Evolutionary conservation across 306 rosid species (phyloP).

Genomic region (Vigna angularis): DNA sequence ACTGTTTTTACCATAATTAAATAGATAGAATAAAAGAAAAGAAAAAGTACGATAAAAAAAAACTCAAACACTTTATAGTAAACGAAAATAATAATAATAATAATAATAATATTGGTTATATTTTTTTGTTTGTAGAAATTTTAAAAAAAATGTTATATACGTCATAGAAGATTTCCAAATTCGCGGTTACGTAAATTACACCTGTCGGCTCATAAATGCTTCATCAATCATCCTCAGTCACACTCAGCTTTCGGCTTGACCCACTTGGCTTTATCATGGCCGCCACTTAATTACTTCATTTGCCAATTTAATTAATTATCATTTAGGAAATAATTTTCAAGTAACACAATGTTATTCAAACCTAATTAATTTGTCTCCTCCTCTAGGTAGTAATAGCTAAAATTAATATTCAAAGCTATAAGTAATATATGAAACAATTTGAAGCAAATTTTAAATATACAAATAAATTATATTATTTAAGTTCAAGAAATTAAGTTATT

Average conservation of each 20-base stretch:
- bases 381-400: background rate
- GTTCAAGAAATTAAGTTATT: background rate
- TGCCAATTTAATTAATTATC: background rate
- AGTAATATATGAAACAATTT: background rate
- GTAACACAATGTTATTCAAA: background rate
- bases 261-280: constrained; percentile 23
- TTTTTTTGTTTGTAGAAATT: background rate
- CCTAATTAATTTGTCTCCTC: background rate
- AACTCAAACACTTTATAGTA: background rate
- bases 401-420: background rate
- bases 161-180: constrained; percentile 5
- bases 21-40: background rate
- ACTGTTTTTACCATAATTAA: background rate
- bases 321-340: background rate
- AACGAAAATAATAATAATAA: background rate
- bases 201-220: background rate
- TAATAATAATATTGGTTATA: background rate
- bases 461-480: background rate
- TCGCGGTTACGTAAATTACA: background rate
- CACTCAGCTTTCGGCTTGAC: constrained; percentile 4
- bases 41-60: background rate
- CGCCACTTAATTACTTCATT: constrained; percentile 25
- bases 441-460: background rate
- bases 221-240: constrained; percentile 19
- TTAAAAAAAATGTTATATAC: too few species aligned